These are phyloP conservation scores for Perkinsus marinus DNA, from an alignment of 169 alveolate species.

Conservation along the genomic window DNA sequence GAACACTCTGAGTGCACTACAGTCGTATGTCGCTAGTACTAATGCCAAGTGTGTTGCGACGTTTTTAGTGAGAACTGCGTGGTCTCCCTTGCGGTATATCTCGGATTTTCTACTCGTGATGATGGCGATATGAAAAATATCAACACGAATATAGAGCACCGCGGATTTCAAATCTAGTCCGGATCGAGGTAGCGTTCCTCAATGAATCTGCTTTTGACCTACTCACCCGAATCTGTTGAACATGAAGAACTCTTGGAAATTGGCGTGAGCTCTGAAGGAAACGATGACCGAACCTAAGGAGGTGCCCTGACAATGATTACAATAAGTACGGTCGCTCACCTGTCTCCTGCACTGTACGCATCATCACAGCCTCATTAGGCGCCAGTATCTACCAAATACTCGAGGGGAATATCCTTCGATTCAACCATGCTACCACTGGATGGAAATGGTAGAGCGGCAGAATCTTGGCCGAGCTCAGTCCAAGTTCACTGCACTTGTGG, in stretches of 20 bases:
- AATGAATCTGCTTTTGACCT: too few species aligned
- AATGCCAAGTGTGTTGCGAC: too few species aligned
- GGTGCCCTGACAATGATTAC: not conserved
- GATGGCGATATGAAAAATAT: too few species aligned
- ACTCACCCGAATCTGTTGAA: not conserved
- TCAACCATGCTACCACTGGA: not conserved
- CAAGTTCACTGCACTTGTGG: not conserved
- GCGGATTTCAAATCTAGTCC: too few species aligned
- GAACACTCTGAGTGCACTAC: too few species aligned
- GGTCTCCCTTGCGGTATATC: too few species aligned
- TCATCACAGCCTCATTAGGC: not conserved
- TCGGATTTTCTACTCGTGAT: too few species aligned
- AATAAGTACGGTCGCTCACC: not conserved
- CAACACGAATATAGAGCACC: too few species aligned
- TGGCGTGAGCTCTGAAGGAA: not conserved
- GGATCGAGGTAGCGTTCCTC: too few species aligned
- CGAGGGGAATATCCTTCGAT: not conserved
- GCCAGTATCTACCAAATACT: not conserved
- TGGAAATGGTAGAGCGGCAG: not conserved
- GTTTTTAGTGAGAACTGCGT: too few species aligned
- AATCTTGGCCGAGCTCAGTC: not conserved
- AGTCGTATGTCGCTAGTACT: too few species aligned
- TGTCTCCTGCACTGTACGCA: not conserved
- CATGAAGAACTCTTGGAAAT: not conserved
- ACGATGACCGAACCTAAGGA: not conserved